Evolutionary conservation across 1,139 yeast genomes (phyloP).

Genomic region (Yamadazyma triangularis): DNA sequence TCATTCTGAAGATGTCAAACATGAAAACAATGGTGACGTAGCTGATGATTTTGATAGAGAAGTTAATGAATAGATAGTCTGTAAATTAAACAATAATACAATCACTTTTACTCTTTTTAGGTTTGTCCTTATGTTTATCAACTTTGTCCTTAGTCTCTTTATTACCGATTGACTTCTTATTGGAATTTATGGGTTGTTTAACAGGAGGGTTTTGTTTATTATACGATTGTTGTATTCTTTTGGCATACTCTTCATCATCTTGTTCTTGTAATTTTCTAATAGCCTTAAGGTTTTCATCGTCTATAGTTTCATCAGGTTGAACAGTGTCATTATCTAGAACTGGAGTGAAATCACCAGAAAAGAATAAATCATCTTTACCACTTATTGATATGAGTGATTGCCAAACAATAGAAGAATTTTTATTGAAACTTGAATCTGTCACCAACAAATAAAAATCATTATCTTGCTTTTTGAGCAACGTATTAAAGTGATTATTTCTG

Average conservation of each 20-base stretch:
- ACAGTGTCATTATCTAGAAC: conserved; percentile 21
- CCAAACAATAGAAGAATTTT: conserved; percentile 65
- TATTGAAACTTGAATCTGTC: conserved; percentile 64
- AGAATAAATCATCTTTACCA: conserved; percentile 70
- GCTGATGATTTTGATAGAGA: conserved; percentile 4
- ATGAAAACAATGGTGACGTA: too few relatives aligned
- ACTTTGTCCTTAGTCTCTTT: too few relatives aligned
- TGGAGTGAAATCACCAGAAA: conserved; percentile 56
- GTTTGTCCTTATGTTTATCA: too few relatives aligned
- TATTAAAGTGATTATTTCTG: conserved; percentile 81
- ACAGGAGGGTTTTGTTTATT: conserved; percentile 8
- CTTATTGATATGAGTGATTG: conserved; percentile 61
- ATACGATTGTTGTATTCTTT: conserved; percentile 30
- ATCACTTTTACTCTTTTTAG: conserved; percentile 10
- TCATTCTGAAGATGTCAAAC: too few relatives aligned
- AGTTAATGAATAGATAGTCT: conserved; percentile 3
- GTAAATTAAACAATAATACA: conserved; percentile 18
- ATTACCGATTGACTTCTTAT: too few relatives aligned
- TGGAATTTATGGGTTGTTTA: conserved; percentile 10
- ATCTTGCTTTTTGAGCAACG: conserved; percentile 53
- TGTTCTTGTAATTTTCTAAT: conserved; percentile 56
- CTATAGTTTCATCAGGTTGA: conserved; percentile 6
- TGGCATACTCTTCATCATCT: conserved; percentile 57
- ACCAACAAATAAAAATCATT: conserved; percentile 55
- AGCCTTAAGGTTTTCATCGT: conserved; percentile 20